Base-by-base conservation (phyloP, 1,284 basidiomycete species). In the Ustilago sp. region DNA sequence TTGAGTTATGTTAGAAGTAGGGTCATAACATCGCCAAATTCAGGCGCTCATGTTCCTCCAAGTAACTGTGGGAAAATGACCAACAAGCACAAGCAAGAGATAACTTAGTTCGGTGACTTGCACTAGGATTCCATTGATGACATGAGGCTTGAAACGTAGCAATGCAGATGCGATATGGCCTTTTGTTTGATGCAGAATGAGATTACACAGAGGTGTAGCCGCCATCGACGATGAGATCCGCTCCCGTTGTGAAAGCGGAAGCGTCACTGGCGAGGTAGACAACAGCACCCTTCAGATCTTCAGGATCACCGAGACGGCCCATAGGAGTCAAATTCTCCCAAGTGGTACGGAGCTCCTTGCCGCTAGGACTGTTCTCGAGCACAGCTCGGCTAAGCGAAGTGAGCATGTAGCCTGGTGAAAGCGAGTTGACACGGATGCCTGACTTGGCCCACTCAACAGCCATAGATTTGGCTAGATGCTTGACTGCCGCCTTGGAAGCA, bases 241-340 rank as follows among this genome's bases (percentile, higher is more conserved):
- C 88, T 8, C 94, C 94, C 1, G 94, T 95, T 88, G 94, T 91
- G 86, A 94, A 95, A 54, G 89, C 90, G 45, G 92, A 93, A 17
- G 93, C 93, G 85, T 94, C 94, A 81, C 92, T 93, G 12, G 92
- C 90, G 28, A 95, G 89, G 87, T 92, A 95, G 62, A 95, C 92
- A 76, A 94, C 89, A 48, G 93, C 93, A 45, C 89, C 89, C 84
- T 89, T 89, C 64, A 89, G 85, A 73, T 89, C 89, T 53, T 88
- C 87, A 3, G 81, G 81, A 35, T 76, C 59, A 31, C 80, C 81
- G 23, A 83, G 74, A 12, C 80, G 76, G 43, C 92, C 92, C 93
- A 96, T 94, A 0, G 95, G 95, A 6, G 94, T 97, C 82, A 94
- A 86, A 80, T 89, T 90, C 85, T 94, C 92, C 95, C 95, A 98